Percentiles rank a stretch among this genome's conserved stretches.
These are phyloP conservation scores for Heliamphora exappendiculata DNA, from an alignment of 148 eudicot species.

Conservation along the genomic window DNA sequence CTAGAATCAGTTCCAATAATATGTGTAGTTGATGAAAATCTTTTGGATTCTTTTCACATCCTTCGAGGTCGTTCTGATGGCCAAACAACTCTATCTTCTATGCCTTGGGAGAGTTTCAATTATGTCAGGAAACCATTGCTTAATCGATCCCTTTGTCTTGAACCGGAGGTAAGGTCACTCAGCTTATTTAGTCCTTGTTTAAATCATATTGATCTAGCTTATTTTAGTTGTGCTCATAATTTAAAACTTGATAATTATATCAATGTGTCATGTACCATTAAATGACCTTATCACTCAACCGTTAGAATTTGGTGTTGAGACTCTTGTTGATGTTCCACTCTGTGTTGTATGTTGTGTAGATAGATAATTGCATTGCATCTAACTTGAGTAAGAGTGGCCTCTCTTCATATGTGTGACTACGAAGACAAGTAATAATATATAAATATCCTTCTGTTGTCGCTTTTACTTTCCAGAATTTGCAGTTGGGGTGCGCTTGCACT, in stretches of 20 bases:
- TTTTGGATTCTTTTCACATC: slow-evolving; percentile 48
- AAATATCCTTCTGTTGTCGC: not conserved
- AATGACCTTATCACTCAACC: not conserved
- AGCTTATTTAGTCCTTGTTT: not conserved
- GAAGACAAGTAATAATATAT: not conserved
- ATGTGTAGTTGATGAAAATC: slow-evolving; percentile 83
- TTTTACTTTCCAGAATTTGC: slow-evolving; percentile 47
- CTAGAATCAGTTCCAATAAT: slow-evolving; percentile 65
- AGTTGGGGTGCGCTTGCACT: slow-evolving; percentile 69
- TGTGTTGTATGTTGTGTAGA: not conserved
- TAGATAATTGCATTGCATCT: not conserved
- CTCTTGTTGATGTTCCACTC: not conserved
- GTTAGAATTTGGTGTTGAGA: not conserved
- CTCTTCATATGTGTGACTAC: not conserved
- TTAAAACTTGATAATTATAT: not conserved
- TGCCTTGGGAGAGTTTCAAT: slow-evolving; percentile 92
- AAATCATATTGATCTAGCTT: not conserved
- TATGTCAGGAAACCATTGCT: slow-evolving; percentile 60
- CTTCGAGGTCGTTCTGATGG: slow-evolving; percentile 52
- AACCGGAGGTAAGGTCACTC: slow-evolving; percentile 52
- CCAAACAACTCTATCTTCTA: slow-evolving; percentile 34
- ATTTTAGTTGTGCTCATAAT: not conserved
- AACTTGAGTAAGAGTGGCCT: not conserved
- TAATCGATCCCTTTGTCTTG: slow-evolving; percentile 40
- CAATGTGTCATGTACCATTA: not conserved